Percentiles rank a stretch among this genome's conserved stretches.
Conservation (phyloP, 768 basidiomycete species). For the Hypholoma sublateritium region DNA sequence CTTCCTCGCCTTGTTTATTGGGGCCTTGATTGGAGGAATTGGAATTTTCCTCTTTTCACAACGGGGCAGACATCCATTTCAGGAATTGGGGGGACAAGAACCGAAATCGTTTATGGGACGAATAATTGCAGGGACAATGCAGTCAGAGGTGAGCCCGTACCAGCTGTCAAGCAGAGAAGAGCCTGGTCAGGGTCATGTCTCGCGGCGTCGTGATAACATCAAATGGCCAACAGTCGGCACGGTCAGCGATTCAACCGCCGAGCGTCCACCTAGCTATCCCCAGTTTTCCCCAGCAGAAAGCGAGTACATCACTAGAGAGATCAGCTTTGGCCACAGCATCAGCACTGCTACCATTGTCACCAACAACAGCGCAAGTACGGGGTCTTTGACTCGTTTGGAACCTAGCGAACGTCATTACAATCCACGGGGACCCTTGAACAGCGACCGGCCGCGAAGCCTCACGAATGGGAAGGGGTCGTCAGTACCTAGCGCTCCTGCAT, state of each 20-base stretch:
- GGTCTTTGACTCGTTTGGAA: background rate
- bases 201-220: conserved; percentile 1
- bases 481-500: background rate
- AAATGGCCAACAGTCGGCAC: conserved; percentile 2
- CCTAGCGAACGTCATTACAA: background rate
- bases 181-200: background rate
- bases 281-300: conserved; percentile 17
- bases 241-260: conserved; percentile 42
- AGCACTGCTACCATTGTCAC: background rate
- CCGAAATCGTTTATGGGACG: background rate
- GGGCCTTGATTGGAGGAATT: background rate
- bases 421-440: background rate
- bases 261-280: conserved; percentile 57
- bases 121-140: background rate
- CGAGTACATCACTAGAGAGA: conserved; percentile 12
- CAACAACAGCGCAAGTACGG: background rate
- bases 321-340: background rate
- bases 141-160: background rate
- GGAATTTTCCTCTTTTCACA: background rate
- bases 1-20: conserved; percentile 4
- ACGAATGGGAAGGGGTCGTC: background rate
- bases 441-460: background rate
- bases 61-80: background rate
- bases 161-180: background rate
- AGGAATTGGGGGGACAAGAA: background rate